Percentiles rank a stretch among this genome's conserved stretches.
These are phyloP conservation scores for Hypoxylon sp. DNA, from an alignment of 2,329 filamentous ascomycete species.

Conservation along the genomic window DNA sequence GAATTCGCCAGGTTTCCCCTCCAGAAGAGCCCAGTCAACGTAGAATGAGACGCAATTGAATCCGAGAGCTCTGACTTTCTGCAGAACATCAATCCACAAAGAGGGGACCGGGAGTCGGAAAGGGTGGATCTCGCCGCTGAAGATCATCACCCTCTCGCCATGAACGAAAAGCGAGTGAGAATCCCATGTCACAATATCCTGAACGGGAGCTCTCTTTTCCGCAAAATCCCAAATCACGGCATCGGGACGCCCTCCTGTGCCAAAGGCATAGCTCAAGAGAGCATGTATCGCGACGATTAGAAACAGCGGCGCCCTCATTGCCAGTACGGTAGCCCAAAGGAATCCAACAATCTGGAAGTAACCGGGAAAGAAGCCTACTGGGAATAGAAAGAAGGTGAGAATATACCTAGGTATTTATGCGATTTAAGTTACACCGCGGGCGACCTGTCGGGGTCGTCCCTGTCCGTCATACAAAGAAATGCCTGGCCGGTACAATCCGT, in stretches of 20 bases:
- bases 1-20: constrained; percentile 80
- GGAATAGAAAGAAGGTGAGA: constrained; percentile 3
- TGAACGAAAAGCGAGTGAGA: constrained; percentile 75
- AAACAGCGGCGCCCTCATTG: constrained; percentile 42
- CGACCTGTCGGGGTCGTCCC: constrained; percentile 21
- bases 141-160: constrained; percentile 77
- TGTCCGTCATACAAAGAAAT: constrained; percentile 28
- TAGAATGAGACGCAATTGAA: constrained; percentile 88
- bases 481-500: constrained; percentile 10
- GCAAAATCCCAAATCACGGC: constrained; percentile 36
- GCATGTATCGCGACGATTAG: constrained; percentile 33
- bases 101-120: constrained; percentile 64
- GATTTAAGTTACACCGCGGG: constrained; percentile 25
- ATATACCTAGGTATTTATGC: constrained; percentile 25
- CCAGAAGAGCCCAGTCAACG: constrained; percentile 82
- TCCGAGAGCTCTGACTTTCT: constrained; percentile 86
- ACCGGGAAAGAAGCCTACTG: constrained; percentile 11
- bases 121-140: constrained; percentile 77
- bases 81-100: constrained; percentile 78
- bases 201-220: constrained; percentile 25
- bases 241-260: constrained; percentile 35
- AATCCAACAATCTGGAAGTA: constrained; percentile 11
- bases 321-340: constrained; percentile 12
- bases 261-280: constrained; percentile 38
- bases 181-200: constrained; percentile 72